Conservation (phyloP, 148 eudicot genomes). For the Rhododendron simsii region DNA sequence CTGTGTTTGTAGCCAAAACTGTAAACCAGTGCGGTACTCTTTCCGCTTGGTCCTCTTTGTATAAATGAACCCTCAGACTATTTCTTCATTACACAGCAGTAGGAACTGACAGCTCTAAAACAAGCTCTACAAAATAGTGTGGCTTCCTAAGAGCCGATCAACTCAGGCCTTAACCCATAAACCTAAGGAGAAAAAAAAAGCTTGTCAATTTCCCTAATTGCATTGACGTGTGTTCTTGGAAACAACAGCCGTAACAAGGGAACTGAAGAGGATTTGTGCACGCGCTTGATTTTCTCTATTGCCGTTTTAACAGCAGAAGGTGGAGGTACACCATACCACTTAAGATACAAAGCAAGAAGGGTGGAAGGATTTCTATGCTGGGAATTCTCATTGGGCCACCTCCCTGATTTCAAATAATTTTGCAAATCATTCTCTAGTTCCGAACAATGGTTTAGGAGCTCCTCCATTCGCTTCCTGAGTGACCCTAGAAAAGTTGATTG, state of each 20-base stretch:
- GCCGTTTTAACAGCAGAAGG: constrained; percentile 41
- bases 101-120: neutral
- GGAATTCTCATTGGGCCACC: constrained; percentile 52
- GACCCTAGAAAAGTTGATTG: constrained; percentile 76
- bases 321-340: constrained; percentile 75
- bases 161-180: neutral
- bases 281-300: constrained; percentile 37
- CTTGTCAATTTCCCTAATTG: constrained; percentile 48
- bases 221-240: constrained; percentile 56
- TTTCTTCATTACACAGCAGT: neutral
- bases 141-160: neutral
- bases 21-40: neutral
- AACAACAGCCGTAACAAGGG: constrained; percentile 66
- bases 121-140: neutral
- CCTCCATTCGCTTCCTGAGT: constrained; percentile 68
- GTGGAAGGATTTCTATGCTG: constrained; percentile 29
- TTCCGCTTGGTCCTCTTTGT: neutral
- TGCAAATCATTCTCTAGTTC: constrained; percentile 30
- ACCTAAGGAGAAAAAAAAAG: constrained; percentile 19
- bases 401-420: constrained; percentile 50
- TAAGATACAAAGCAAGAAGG: constrained; percentile 86
- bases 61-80: neutral
- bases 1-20: neutral
- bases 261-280: constrained; percentile 29
- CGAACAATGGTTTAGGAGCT: constrained; percentile 36